A percentile compares a stretch with the other conserved stretches of the same genome.
These are phyloP conservation scores for Fusarium protoensiforme DNA, from an alignment of 2,329 filamentous ascomycete species.

Conservation along the genomic window DNA sequence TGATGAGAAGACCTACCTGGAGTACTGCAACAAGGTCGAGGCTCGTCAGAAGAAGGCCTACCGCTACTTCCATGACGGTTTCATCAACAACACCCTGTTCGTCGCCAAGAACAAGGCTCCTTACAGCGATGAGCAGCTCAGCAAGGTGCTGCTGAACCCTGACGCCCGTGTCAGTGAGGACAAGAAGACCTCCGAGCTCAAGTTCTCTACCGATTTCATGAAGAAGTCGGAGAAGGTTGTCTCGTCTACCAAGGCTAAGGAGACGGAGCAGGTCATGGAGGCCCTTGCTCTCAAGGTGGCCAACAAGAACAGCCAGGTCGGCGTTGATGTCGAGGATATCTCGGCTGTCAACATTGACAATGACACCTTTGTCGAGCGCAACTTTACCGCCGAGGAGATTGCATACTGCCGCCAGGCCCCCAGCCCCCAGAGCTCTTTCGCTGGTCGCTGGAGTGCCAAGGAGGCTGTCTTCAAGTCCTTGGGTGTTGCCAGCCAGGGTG, in stretches of 20 bases:
- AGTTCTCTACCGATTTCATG: slow-evolving; percentile 76
- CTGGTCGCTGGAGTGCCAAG: slow-evolving; percentile 96
- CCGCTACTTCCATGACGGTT: slow-evolving; percentile 96
- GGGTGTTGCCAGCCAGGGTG: slow-evolving; percentile 86
- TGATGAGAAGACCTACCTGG: slow-evolving; percentile 82
- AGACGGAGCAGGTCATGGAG: slow-evolving; percentile 81
- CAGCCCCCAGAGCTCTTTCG: slow-evolving; percentile 88
- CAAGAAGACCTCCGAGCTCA: slow-evolving; percentile 86
- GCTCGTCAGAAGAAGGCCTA: slow-evolving; percentile 98
- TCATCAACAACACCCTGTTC: slow-evolving; percentile 98
- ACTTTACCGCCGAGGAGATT: slow-evolving; percentile 89
- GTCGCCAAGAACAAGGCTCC: slow-evolving; percentile 93
- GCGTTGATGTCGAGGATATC: slow-evolving; percentile 94
- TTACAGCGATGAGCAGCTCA: slow-evolving; percentile 88
- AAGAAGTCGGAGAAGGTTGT: slow-evolving; percentile 70
- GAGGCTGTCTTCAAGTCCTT: slow-evolving; percentile 99
- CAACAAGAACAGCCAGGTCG: slow-evolving; percentile 77
- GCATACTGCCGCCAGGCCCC: slow-evolving; percentile 85
- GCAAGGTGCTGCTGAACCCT: slow-evolving; percentile 92
- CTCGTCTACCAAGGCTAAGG: slow-evolving; percentile 62
- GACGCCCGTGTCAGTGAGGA: slow-evolving; percentile 85
- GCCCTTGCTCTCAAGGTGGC: slow-evolving; percentile 74
- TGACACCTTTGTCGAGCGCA: slow-evolving; percentile 92
- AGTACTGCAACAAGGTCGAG: slow-evolving; percentile 89
- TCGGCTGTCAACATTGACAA: slow-evolving; percentile 91